Evolutionary conservation across 805 yeast genomes (phyloP).

Genomic region (Priceomyces haplophilus): DNA sequence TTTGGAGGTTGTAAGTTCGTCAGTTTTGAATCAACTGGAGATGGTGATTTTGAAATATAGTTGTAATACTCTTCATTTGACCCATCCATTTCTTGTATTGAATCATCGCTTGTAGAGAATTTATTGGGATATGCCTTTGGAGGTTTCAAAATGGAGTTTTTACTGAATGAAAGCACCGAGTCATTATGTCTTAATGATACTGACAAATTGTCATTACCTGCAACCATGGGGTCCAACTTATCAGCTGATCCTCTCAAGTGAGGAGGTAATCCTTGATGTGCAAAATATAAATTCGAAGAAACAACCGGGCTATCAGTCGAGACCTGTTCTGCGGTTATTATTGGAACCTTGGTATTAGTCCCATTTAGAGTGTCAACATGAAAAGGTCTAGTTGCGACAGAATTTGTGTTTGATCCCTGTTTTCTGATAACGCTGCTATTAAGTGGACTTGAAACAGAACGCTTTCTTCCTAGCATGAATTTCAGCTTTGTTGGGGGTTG

Average conservation of each 20-base stretch:
- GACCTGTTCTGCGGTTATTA: conserved; percentile 9
- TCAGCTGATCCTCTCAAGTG: conserved; percentile 28
- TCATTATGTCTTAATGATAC: conserved; percentile 41
- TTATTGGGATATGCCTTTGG: conserved; percentile 14
- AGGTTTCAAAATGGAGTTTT: conserved; percentile 20
- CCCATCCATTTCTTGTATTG: conserved; percentile 5
- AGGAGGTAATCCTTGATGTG: conserved; percentile 58
- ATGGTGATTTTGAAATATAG: conserved; percentile 6
- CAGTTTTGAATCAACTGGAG: neutral
- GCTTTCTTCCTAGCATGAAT: conserved; percentile 15
- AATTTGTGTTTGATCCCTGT: neutral
- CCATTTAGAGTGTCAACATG: neutral
- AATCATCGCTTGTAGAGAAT: conserved; percentile 12
- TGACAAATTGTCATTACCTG: conserved; percentile 21
- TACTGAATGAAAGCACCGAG: conserved; percentile 26
- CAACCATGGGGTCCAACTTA: conserved; percentile 18
- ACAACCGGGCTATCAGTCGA: conserved; percentile 23
- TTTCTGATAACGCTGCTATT: conserved; percentile 1
- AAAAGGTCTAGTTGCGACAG: neutral
- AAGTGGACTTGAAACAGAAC: conserved; percentile 17
- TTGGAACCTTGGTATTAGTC: conserved; percentile 10
- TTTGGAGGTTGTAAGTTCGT: conserved; percentile 10
- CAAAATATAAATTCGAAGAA: conserved; percentile 48
- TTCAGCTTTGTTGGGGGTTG: conserved; percentile 9
- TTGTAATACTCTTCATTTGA: conserved; percentile 3